A percentile compares a stretch with the other conserved stretches of the same genome.
phyloP scores from a whole-genome alignment of 345 rosid genomes.

The Arabis hirsuta region DNA sequence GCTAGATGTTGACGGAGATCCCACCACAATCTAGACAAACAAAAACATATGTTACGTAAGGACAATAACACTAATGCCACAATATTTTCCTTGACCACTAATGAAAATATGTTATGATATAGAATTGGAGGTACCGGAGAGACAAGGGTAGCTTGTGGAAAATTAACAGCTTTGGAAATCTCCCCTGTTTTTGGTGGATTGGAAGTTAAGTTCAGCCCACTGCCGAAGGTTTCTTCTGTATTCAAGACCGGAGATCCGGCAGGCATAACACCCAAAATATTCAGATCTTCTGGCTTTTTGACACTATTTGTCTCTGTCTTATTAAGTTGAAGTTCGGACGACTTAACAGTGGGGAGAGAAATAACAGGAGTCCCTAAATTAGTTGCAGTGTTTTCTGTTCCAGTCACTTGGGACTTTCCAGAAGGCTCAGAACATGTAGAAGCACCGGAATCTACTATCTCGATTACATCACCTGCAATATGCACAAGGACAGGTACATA shows the following conservation, averaged over 20 bases:
- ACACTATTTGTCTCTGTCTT: conserved; percentile 48
- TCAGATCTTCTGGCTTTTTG: conserved; percentile 45
- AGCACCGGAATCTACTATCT: conserved; percentile 40
- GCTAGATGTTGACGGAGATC: conserved; percentile 58
- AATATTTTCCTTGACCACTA: conserved; percentile 8
- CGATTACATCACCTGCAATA: conserved; percentile 41
- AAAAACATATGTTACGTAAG: conserved; percentile 20
- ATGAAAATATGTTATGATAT: conserved; percentile 11
- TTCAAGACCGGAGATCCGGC: conserved; percentile 48
- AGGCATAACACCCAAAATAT: conserved; percentile 37
- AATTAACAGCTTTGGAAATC: conserved; percentile 49
- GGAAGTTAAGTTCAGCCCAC: conserved; percentile 58
- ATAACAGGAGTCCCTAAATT: conserved; percentile 51
- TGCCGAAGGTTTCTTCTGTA: conserved; percentile 50
- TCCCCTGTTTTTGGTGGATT: conserved; percentile 53
- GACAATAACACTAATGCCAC: conserved; percentile 1
- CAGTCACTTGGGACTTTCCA: conserved; percentile 42
- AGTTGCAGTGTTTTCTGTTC: conserved; percentile 41
- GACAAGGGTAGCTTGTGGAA: conserved; percentile 44
- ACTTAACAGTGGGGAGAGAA: conserved; percentile 49
- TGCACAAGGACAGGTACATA: conserved; percentile 4
- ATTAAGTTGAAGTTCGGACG: conserved; percentile 48
- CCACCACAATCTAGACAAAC: conserved; percentile 59
- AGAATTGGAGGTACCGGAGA: conserved; percentile 50
- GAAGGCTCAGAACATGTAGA: conserved; percentile 43